Base-by-base conservation (phyloP, 2,329 filamentous ascomycete species). In the Cucurbitaria berberidis region DNA sequence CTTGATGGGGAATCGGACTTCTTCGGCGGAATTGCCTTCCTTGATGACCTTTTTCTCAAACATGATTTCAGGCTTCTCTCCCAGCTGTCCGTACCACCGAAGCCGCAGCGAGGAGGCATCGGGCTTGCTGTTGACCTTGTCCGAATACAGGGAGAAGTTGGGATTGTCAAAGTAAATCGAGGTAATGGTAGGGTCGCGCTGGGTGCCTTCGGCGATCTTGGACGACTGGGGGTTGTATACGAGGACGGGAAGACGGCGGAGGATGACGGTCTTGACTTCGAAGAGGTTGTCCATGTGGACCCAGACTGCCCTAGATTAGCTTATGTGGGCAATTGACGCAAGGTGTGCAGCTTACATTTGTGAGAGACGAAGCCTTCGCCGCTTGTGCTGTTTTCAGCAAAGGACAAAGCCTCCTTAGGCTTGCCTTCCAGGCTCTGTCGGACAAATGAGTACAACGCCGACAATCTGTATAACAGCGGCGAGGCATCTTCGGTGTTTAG, bases 401-500 rank as follows among this genome's bases (percentile, higher is more conserved):
- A 78, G 11, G 77, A 78, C 53, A 80, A 77, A 18, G 72, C 73
- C 46, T 70, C 70, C 48, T 76, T 72, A 18, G 72, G 59, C 57
- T 81, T 79, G 50, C 84, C 84, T 55, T 93, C 89, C 21, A 96
- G 81, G 59, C 91, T 87, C 76, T 96, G 90, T 49, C 92, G 88
- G 55, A 96, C 89, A 73, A 95, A 96, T 64, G 91, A 96, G 80
- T 97, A 98, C 89, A 98, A 95, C 64, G 93, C 87, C 26, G 93
- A 97, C 57, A 99, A 83, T 69, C 91, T 73, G 79, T 93, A 96
- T 41, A 98, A 83, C 62, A 99, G 80, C 9, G 93, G 91, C 54
- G 91, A 89, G 77, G 97, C 97, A 65, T 91, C 90, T 75, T 98
- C 95, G 53, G 91, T 93, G 78, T 98, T 96, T 82, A 99, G 96